Percentiles rank a stretch among this genome's conserved stretches.
Conservation (phyloP, 805 yeast genomes). For the Komagataella mondaviorum region DNA sequence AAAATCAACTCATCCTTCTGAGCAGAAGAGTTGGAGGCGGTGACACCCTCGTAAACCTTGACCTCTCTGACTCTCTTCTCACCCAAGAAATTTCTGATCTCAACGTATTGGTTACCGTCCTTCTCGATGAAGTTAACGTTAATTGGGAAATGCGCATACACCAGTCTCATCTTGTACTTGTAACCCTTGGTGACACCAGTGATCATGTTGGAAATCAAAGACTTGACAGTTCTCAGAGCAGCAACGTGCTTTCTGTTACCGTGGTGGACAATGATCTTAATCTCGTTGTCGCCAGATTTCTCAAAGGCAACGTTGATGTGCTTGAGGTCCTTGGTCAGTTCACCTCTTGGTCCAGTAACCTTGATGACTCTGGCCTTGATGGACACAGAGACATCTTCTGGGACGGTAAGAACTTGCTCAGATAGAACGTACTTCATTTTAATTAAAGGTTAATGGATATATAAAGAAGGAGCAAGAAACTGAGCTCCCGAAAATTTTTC, state of each 20-base stretch:
- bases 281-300: conserved; percentile 56
- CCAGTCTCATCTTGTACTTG: conserved; percentile 99
- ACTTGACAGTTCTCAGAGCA: conserved; percentile 96
- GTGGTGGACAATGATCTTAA: conserved; percentile 89
- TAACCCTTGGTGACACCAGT: conserved; percentile 98
- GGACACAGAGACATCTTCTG: conserved; percentile 85
- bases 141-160: conserved; percentile 99
- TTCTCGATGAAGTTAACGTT: conserved; percentile 84
- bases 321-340: conserved; percentile 75
- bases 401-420: conserved; percentile 47
- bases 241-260: conserved; percentile 99
- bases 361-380: conserved; percentile 85
- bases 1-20: conserved; percentile 93
- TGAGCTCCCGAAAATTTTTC: neutral
- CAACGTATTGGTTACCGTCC: conserved; percentile 65
- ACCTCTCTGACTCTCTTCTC: conserved; percentile 94
- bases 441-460: neutral
- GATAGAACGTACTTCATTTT: conserved; percentile 52
- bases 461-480: neutral
- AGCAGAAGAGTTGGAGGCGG: conserved; percentile 63
- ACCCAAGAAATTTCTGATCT: conserved; percentile 99
- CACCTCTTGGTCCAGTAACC: conserved; percentile 98
- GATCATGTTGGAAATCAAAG: conserved; percentile 85
- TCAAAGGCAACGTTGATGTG: conserved; percentile 92
- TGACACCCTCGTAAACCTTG: conserved; percentile 80